Percentiles rank a stretch among this genome's conserved stretches.
Evolutionary conservation across 257 asterid genomes (phyloP).

Genomic region (Scutellaria baicalensis): DNA sequence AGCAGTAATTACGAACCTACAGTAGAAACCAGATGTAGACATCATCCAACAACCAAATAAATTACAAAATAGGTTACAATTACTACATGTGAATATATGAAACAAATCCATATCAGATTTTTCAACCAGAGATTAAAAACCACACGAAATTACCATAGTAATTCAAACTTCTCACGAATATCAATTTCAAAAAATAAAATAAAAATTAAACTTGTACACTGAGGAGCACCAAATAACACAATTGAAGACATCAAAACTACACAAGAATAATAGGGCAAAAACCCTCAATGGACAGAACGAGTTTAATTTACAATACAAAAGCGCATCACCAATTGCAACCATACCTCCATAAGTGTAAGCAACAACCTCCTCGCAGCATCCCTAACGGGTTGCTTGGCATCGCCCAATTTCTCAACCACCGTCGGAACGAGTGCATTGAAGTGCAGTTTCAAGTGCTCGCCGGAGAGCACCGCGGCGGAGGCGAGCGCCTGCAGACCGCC

Average conservation of each 20-base stretch:
- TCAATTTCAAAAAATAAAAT: neutral
- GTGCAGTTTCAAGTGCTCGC: slow-evolving; percentile 93
- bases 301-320: neutral
- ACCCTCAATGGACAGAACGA: slow-evolving; percentile 5
- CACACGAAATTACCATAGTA: neutral
- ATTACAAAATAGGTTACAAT: neutral
- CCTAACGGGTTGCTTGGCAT: slow-evolving; percentile 91
- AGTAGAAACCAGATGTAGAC: neutral
- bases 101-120: neutral
- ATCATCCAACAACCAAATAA: neutral
- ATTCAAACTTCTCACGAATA: neutral
- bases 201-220: neutral
- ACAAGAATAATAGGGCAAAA: neutral
- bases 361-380: slow-evolving; percentile 81
- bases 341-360: slow-evolving; percentile 97
- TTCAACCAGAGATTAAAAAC: neutral
- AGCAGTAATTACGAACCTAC: neutral
- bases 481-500: slow-evolving; percentile 95
- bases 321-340: neutral
- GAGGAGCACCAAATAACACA: slow-evolving; percentile 7
- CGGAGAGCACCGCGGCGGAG: slow-evolving; percentile 95
- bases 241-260: neutral
- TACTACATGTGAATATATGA: neutral
- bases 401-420: slow-evolving; percentile 91
- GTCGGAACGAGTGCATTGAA: slow-evolving; percentile 92